Base-by-base conservation (phyloP, 2,329 filamentous ascomycete genomes). In the Xylaria multiplex region DNA sequence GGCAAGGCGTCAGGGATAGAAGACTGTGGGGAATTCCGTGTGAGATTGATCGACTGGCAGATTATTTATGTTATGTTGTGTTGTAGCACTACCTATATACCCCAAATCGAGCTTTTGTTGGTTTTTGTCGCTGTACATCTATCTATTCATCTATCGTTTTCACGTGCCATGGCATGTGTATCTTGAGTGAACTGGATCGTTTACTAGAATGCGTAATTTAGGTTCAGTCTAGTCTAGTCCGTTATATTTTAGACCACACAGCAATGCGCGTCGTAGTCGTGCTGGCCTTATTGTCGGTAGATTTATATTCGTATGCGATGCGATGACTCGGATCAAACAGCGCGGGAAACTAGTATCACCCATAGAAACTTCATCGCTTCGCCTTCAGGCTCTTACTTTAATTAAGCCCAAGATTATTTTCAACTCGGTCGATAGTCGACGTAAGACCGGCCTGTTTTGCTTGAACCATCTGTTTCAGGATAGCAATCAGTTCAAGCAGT, bases 71-170 rank as follows among this genome's bases (percentile, higher is more conserved):
- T 19, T 7, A 9, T 49, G 35, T 40, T 37, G 16, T 4, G 27
- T 48, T 61, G 45, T 52, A 40, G 45, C 62, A 65, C 40, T 61
- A 65, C 64, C 40, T 61, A 65, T 67, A 67, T 46, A 37, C 62
- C 56, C 59, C 50, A 14, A 49, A 64, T 55, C 22, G 43, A 27
- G 5, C 7, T 59, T 48, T 48, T 43, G n/a, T 46, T 46, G 37
- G 27, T 42, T 55, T 45, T n/a, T 19, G 19, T 24, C 7, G 3
- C 4, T 54, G 5, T 7, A 27, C 5, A 27, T 27, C 27, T 27
- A 27, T 27, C 27, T 27, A 3, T 27, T 19, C 19, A 27, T 27
- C 3, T 27, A 54, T 59, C 13, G 13, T 9, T 11, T 42, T 14
- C 19, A 5, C 24, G 6, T 35, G 46, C 40, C 27, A 5, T 2